These are phyloP conservation scores for Leccinum fallax DNA, from an alignment of 1,284 basidiomycete genomes.

Conservation along the genomic window DNA sequence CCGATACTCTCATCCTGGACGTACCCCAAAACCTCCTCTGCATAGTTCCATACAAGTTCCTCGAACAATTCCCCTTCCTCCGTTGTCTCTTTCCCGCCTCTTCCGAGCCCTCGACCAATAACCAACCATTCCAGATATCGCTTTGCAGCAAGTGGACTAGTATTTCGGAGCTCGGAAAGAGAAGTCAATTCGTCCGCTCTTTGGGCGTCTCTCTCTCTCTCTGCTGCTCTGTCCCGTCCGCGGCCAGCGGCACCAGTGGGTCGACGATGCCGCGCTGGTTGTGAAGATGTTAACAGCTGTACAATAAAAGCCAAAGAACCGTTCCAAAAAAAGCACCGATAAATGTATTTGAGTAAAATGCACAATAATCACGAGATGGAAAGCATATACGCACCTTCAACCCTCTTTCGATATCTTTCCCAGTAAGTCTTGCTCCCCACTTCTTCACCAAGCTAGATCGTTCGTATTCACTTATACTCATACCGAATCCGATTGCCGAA, in stretches of 20 bases:
- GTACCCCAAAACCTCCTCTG: conserved; percentile 55
- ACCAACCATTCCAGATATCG: conserved; percentile 83
- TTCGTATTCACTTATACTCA: conserved; percentile 42
- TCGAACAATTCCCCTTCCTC: conserved; percentile 43
- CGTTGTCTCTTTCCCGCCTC: conserved; percentile 25
- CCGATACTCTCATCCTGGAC: conserved; percentile 50
- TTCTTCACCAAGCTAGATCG: conserved; percentile 64
- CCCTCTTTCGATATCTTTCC: conserved; percentile 67
- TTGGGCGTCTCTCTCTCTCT: conserved; percentile 24
- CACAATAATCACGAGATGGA: background rate
- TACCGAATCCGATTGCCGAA: background rate
- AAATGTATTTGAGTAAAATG: background rate
- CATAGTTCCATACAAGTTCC: conserved; percentile 55
- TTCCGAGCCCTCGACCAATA: conserved; percentile 65
- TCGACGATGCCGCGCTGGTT: conserved; percentile 19
- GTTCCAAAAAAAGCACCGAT: background rate
- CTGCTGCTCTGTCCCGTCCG: conserved; percentile 24
- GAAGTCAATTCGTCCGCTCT: conserved; percentile 55
- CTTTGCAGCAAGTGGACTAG: conserved; percentile 46
- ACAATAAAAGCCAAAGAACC: background rate
- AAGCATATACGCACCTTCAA: conserved; percentile 56
- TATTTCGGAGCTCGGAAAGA: conserved; percentile 52
- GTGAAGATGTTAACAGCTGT: conserved; percentile 57
- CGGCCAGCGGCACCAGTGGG: conserved; percentile 30
- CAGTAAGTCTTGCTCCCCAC: conserved; percentile 83